Evolutionary conservation across 768 basidiomycete species (phyloP).

Genomic region (Boletus reticuloceps): DNA sequence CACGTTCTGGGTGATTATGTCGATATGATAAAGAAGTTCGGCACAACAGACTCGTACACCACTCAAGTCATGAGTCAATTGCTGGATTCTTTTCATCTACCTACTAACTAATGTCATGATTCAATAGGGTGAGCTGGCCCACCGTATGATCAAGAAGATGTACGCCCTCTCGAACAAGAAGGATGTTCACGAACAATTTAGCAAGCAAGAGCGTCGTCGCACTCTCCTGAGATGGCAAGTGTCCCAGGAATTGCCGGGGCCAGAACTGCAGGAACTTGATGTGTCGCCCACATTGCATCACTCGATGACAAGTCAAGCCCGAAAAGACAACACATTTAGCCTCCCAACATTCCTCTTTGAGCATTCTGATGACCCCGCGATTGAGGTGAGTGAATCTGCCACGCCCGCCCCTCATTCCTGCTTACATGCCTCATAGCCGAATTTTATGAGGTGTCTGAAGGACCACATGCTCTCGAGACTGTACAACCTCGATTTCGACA

Average conservation of each 20-base stretch:
- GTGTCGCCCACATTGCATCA: background rate
- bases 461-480: slow-evolving; percentile 1
- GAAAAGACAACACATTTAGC: background rate
- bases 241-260: no score
- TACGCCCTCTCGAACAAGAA: background rate
- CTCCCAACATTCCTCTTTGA: background rate
- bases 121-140: background rate
- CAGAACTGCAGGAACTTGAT: background rate
- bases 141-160: background rate
- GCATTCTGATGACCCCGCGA: background rate
- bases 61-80: background rate
- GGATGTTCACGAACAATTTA: background rate
- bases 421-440: background rate
- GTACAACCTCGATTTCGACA: background rate
- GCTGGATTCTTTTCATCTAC: no score
- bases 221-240: background rate
- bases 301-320: background rate
- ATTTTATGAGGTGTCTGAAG: background rate
- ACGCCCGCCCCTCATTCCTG: background rate
- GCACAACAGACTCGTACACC: background rate
- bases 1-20: background rate
- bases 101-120: background rate
- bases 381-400: background rate
- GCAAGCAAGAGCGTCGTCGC: background rate
- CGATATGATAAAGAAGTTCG: background rate